These are phyloP conservation scores for Phanerochaete sordida DNA, from an alignment of 768 basidiomycete species.

Conservation along the genomic window DNA sequence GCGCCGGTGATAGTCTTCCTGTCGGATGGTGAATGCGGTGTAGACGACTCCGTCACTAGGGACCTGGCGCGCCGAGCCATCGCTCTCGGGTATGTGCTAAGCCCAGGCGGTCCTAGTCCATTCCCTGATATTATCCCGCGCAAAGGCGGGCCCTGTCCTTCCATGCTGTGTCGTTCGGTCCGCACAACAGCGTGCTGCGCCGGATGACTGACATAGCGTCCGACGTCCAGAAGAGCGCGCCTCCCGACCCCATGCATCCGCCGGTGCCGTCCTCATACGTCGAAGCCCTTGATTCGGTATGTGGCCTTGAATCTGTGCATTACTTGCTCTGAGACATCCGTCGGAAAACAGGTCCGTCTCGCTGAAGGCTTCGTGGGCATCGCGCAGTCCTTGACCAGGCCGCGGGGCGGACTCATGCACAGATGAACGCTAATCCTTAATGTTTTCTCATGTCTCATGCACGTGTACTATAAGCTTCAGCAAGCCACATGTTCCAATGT, in stretches of 20 bases:
- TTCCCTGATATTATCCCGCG: not conserved
- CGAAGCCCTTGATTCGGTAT: slow-evolving; percentile 49
- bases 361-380: slow-evolving; percentile 57
- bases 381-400: slow-evolving; percentile 54
- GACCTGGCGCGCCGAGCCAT: slow-evolving; percentile 40
- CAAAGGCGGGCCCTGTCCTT: slow-evolving; percentile 52
- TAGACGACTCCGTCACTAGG: slow-evolving; percentile 34
- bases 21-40: slow-evolving; percentile 49
- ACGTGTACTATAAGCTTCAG: not conserved
- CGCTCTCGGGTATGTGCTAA: slow-evolving; percentile 37
- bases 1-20: slow-evolving; percentile 53
- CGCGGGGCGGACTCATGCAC: slow-evolving; percentile 45
- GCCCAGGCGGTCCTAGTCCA: not conserved
- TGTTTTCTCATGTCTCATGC: not conserved
- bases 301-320: not conserved
- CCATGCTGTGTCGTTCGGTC: slow-evolving; percentile 57
- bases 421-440: slow-evolving; percentile 10
- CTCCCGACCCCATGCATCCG: slow-evolving; percentile 36
- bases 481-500: not conserved
- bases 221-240: slow-evolving; percentile 42
- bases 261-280: slow-evolving; percentile 43
- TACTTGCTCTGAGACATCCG: not conserved
- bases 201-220: slow-evolving; percentile 52
- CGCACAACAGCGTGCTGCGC: slow-evolving; percentile 30
- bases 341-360: slow-evolving; percentile 46